Conservation (phyloP, 139 green algal species). For the Monoraphidium neglectum region DNA sequence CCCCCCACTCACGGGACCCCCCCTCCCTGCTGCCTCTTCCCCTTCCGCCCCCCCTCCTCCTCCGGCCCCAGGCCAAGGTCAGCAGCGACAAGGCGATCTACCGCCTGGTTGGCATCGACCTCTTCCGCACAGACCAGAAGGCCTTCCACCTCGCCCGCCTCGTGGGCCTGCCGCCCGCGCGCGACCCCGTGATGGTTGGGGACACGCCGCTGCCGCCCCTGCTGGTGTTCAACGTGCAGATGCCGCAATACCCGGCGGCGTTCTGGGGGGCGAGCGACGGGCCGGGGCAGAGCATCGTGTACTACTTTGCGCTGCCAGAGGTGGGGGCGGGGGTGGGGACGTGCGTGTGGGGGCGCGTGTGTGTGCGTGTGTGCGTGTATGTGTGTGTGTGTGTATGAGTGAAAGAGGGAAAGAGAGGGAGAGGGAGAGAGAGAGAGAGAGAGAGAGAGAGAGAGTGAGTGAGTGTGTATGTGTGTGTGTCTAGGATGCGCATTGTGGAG, state of each 20-base stretch:
- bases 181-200: background rate
- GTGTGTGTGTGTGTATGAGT: too few relatives aligned
- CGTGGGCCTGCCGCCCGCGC: slow-evolving; percentile 58
- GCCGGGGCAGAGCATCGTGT: slow-evolving; percentile 68
- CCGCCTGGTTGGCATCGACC: slow-evolving; percentile 67
- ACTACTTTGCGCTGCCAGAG: slow-evolving; percentile 71
- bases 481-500: too few relatives aligned
- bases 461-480: too few relatives aligned
- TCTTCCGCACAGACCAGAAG: slow-evolving; percentile 77
- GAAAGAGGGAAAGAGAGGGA: too few relatives aligned
- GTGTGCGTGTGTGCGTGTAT: background rate
- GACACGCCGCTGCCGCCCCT: slow-evolving; percentile 66
- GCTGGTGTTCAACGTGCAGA: slow-evolving; percentile 86
- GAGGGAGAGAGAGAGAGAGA: too few relatives aligned
- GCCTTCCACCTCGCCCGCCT: slow-evolving; percentile 70
- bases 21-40: too few relatives aligned
- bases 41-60: too few relatives aligned
- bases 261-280: slow-evolving; percentile 72
- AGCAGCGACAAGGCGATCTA: slow-evolving; percentile 62
- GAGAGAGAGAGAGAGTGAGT: too few relatives aligned
- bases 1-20: too few relatives aligned
- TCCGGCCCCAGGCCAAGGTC: slow-evolving; percentile 41
- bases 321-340: background rate
- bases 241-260: slow-evolving; percentile 73
- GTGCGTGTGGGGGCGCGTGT: background rate